Evolutionary conservation across 2,329 filamentous ascomycete species (phyloP), one percentile per base, ranked within the genome.

Genomic region (Plectosphaerella sp.): DNA sequence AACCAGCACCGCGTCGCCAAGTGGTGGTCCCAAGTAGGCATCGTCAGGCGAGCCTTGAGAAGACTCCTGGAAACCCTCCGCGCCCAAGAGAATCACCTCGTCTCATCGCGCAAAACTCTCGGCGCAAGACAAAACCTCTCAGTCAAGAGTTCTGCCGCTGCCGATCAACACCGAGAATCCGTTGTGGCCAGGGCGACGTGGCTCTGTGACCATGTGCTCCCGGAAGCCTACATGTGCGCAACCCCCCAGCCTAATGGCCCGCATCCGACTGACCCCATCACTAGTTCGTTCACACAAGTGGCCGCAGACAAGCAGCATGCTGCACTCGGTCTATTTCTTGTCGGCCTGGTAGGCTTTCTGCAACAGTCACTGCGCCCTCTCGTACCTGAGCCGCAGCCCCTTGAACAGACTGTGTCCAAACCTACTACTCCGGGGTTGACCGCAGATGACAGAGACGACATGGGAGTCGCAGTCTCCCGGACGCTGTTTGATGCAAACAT

Each of bases 1-100:
- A 97, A 97, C 72, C 93, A 97, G 72, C 93, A 97, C 69, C 85
- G 85, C 51, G 77, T 80, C 56, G 81, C 86, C 28, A 82, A 84
- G 64, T 99, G 93, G 93, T 97, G 89, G 83, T 66, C 72, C 15
- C 82, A 84, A 61, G 83, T 97, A 55, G 79, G 79, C 50, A 78
- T 87, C 57, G 78, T 97, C 58, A 84, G 89, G 36, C 87, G 89
- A 46, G 78, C 84, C 52, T 67, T 87, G 9, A 70, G 72, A 9
- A 77, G 78, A 51, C 71, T 96, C 1, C 54, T 59, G 15, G 66
- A 66, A 22, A 64, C 75, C 16, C 58, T 69, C 47, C 53, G 56
- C 1, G 65, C 58, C 10, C 59, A 65, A 12, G 48, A 50, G 15
- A 16, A 18, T 24, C 18, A 48, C 16, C 36, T 28, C 41, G 16